A percentile compares a stretch with the other conserved stretches of the same genome.
Conservation (phyloP, 2,329 filamentous ascomycete species). For the Gnomoniopsis sp. region DNA sequence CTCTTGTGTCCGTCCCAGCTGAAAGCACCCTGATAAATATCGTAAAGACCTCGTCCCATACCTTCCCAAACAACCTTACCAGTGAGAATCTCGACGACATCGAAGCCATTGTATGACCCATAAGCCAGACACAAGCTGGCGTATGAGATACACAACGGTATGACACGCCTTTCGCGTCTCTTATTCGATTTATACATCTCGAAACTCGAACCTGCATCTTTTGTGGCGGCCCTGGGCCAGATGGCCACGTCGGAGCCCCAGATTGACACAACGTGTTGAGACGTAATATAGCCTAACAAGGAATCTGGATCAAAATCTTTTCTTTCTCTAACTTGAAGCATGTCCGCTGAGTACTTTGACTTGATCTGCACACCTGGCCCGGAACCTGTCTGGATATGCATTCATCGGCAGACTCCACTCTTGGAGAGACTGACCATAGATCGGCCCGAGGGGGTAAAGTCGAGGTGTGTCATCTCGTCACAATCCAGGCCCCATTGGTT, state of each 20-base stretch:
- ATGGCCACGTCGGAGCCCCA: too few relatives aligned
- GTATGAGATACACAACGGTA: not conserved
- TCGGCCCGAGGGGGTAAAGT: not conserved
- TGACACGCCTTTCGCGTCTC: not conserved
- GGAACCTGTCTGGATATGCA: not conserved
- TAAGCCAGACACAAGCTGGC: not conserved
- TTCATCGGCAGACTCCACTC: not conserved
- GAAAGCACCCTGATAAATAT: not conserved
- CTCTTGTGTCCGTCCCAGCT: too few relatives aligned
- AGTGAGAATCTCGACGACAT: not conserved
- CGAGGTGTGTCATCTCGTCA: not conserved
- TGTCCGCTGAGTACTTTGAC: not conserved
- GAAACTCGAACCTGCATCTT: not conserved
- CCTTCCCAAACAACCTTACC: not conserved
- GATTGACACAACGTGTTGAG: too few relatives aligned
- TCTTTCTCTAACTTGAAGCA: not conserved
- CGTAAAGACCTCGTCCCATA: not conserved
- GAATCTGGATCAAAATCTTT: not conserved
- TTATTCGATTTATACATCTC: not conserved
- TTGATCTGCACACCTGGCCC: not conserved
- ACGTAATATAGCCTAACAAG: too few relatives aligned
- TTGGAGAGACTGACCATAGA: not conserved
- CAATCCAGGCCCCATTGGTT: not conserved
- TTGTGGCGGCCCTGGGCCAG: too few relatives aligned
- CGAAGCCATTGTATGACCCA: not conserved